A percentile compares a stretch with the other conserved stretches of the same genome.
Conservation (phyloP, 768 basidiomycete genomes). For the Boletus coccyginus region DNA sequence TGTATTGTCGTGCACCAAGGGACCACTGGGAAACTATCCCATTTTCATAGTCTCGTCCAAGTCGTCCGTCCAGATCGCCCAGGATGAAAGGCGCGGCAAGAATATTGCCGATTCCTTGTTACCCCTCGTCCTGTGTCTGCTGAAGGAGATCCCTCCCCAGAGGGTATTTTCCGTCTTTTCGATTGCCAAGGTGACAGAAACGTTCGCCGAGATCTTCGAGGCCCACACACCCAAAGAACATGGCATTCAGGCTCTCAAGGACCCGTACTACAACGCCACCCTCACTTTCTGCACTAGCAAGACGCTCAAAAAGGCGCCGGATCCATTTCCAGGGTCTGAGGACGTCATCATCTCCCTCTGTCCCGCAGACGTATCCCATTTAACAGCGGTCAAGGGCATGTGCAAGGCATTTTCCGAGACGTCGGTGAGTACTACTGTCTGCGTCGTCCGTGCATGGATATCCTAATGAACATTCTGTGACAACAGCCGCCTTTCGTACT, state of each 20-base stretch:
- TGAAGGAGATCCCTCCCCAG: slow-evolving; percentile 3
- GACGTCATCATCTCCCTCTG: slow-evolving; percentile 30
- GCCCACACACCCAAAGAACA: slow-evolving; percentile 25
- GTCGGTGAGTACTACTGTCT: slow-evolving; percentile 43
- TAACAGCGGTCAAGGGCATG: slow-evolving; percentile 37
- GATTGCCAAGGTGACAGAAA: slow-evolving; percentile 39
- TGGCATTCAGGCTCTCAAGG: slow-evolving; percentile 25
- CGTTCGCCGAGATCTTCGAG: slow-evolving; percentile 47
- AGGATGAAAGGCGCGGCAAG: background rate
- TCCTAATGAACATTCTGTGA: background rate
- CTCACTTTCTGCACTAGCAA: slow-evolving; percentile 51
- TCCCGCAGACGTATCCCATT: slow-evolving; percentile 33
- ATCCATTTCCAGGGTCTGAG: background rate
- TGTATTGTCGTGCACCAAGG: slow-evolving; percentile 8
- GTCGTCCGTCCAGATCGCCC: background rate
- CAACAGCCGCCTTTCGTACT: slow-evolving; percentile 57
- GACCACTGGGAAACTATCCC: slow-evolving; percentile 1
- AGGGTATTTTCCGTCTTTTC: slow-evolving; percentile 65
- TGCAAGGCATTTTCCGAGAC: slow-evolving; percentile 57
- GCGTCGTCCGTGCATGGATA: background rate
- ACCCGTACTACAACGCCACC: slow-evolving; percentile 60
- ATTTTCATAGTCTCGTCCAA: slow-evolving; percentile 17
- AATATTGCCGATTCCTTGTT: background rate
- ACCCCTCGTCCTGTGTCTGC: slow-evolving; percentile 7
- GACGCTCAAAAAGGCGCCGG: slow-evolving; percentile 31